Base-by-base conservation (phyloP, 768 basidiomycete species). In the Hericium rajendrae region DNA sequence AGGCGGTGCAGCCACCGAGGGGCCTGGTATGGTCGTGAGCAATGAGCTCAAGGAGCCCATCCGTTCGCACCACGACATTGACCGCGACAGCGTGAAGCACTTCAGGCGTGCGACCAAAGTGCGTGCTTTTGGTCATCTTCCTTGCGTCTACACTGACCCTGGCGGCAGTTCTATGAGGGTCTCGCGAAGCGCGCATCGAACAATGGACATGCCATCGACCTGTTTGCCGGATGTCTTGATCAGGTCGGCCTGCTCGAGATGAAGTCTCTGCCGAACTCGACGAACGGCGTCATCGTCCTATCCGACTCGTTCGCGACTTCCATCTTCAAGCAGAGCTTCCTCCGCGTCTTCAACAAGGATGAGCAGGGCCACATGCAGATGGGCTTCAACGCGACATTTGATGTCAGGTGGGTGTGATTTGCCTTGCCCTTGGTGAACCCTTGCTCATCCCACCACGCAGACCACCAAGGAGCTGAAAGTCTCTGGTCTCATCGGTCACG, bases 321-420 rank as follows among this genome's bases (percentile, higher is more conserved):
- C 24, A 97, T 98, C 69, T 98, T 98, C 83, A 98, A 98, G 76
- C 95, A 97, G 71, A 91, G 87, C 65, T 97, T 97, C 84, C 79
- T 97, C 43, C 83, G 94, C 43, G 76, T 95, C 43, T 93, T 99
- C 71, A 83, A 78, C 67, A 97, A 97, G 70, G 95, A 95, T 62
- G 91, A 89, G 16, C 84, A 95, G 60, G 95, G 94, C 1, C 80
- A 89, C 62, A 77, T 98, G 26, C 83, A 88, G 66, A 97, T 98
- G 94, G 97, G 95, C 56, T 98, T 98, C 76, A 99, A 98, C 65
- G 97, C 94, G 10, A 98, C 94, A 0, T 95, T 99, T 64, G 97
- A 98, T 69, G 95, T 99, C 89, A 94, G 82, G 92, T 91, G 65
- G 2, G 24, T 40, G 43, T 70, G 64, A 18, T 20, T 56, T 37